A percentile compares a stretch with the other conserved stretches of the same genome.
These are phyloP conservation scores for Trichoderma asperelloides DNA, from an alignment of 495 filamentous ascomycete genomes.

Conservation along the genomic window DNA sequence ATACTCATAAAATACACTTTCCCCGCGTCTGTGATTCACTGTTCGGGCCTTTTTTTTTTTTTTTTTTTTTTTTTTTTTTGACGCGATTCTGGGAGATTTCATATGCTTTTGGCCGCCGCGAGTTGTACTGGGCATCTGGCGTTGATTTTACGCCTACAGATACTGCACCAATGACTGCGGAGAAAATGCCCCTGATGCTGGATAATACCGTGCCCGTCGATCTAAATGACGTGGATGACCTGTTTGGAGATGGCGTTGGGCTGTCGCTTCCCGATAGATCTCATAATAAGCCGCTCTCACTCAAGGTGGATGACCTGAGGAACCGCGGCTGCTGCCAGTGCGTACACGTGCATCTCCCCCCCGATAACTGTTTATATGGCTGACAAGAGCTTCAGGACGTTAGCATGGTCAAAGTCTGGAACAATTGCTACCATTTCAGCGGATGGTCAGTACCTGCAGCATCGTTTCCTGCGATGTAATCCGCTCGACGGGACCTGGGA, in stretches of 20 bases:
- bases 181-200: slow-evolving; percentile 29
- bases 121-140: neutral
- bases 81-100: neutral
- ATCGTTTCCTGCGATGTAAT: slow-evolving; percentile 63
- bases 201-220: slow-evolving; percentile 54
- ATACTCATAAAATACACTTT: neutral
- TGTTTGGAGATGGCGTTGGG: slow-evolving; percentile 63
- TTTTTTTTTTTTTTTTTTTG: no score
- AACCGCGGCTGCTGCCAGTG: slow-evolving; percentile 76
- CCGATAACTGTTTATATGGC: slow-evolving; percentile 11
- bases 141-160: neutral
- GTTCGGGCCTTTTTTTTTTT: neutral
- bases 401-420: slow-evolving; percentile 85
- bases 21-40: neutral
- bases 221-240: slow-evolving; percentile 60
- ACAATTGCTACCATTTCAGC: slow-evolving; percentile 74
- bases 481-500: slow-evolving; percentile 65
- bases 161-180: slow-evolving; percentile 11
- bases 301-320: slow-evolving; percentile 72
- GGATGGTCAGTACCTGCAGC: slow-evolving; percentile 57
- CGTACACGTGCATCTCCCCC: slow-evolving; percentile 24
- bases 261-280: slow-evolving; percentile 44
- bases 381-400: slow-evolving; percentile 43
- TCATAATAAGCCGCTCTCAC: slow-evolving; percentile 56
- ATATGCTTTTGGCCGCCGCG: neutral